Evolutionary conservation across 306 rosid species (phyloP).

Genomic region (Quercus berberidifolia): DNA sequence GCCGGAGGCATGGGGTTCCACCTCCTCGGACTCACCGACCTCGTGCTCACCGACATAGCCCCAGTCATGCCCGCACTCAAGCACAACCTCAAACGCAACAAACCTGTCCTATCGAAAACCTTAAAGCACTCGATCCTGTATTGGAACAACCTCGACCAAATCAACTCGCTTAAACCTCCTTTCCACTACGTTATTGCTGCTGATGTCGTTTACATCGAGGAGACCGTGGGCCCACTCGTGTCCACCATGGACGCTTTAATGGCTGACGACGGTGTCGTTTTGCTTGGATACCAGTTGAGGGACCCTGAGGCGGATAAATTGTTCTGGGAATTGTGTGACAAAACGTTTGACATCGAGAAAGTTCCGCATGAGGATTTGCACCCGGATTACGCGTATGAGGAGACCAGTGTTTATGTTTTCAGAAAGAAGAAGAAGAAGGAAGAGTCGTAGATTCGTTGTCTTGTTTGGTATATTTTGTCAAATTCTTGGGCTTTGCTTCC

Average conservation of each 20-base stretch:
- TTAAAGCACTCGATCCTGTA: constrained; percentile 67
- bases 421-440: constrained; percentile 51
- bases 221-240: constrained; percentile 52
- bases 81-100: constrained; percentile 71
- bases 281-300: constrained; percentile 81
- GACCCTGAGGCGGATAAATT: constrained; percentile 64
- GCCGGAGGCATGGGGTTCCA: constrained; percentile 84
- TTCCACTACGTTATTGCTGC: constrained; percentile 65
- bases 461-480: not conserved
- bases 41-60: constrained; percentile 74
- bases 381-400: constrained; percentile 75
- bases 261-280: constrained; percentile 54
- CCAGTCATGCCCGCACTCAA: constrained; percentile 92
- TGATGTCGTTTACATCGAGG: constrained; percentile 85
- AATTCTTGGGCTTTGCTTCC: not conserved
- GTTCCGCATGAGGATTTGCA: constrained; percentile 71
- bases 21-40: constrained; percentile 73
- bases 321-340: constrained; percentile 65
- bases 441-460: not conserved
- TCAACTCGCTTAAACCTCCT: constrained; percentile 52
- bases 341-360: constrained; percentile 42
- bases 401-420: constrained; percentile 60
- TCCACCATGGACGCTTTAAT: constrained; percentile 63
- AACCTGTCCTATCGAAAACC: constrained; percentile 53
- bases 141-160: constrained; percentile 72